Evolutionary conservation across 805 yeast genomes (phyloP).

Genomic region (Brettanomyces sp.): DNA sequence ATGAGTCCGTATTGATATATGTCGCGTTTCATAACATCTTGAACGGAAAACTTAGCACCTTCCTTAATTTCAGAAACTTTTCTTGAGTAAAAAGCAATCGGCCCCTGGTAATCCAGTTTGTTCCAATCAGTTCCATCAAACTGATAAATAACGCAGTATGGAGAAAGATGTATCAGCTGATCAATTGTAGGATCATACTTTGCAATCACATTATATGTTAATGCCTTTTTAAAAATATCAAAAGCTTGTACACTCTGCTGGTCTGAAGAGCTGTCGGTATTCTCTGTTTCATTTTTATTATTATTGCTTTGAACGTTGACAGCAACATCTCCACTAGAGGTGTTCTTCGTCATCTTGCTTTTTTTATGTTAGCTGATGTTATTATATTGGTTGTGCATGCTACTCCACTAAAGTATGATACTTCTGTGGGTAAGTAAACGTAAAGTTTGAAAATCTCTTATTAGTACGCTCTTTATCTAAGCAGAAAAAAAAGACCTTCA

Average conservation of each 20-base stretch:
- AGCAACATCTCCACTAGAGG: no score
- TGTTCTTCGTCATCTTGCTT: no score
- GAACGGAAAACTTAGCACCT: constrained; percentile 2
- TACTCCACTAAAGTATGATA: no score
- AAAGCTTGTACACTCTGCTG: constrained; percentile 32
- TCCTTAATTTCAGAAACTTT: constrained; percentile 11
- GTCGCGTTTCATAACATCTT: constrained; percentile 29
- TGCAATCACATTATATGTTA: constrained; percentile 68
- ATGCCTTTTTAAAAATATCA: constrained; percentile 56
- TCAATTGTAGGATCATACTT: constrained; percentile 67
- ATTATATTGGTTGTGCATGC: no score
- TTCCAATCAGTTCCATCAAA: constrained; percentile 63
- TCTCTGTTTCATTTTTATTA: no score
- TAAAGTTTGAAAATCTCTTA: no score
- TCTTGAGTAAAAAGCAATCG: constrained; percentile 47
- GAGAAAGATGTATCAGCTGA: constrained; percentile 56
- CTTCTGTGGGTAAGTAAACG: no score
- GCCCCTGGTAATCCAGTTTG: constrained; percentile 62
- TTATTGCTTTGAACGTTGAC: no score
- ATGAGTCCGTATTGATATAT: constrained; percentile 58
- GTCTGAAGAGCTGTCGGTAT: no score
- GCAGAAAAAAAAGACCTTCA: no score
- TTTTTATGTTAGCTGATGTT: no score
- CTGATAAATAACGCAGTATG: constrained; percentile 65
- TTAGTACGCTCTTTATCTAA: no score